These are phyloP conservation scores for Bruguiera gymnorhiza DNA, from an alignment of 345 rosid species.

Conservation along the genomic window DNA sequence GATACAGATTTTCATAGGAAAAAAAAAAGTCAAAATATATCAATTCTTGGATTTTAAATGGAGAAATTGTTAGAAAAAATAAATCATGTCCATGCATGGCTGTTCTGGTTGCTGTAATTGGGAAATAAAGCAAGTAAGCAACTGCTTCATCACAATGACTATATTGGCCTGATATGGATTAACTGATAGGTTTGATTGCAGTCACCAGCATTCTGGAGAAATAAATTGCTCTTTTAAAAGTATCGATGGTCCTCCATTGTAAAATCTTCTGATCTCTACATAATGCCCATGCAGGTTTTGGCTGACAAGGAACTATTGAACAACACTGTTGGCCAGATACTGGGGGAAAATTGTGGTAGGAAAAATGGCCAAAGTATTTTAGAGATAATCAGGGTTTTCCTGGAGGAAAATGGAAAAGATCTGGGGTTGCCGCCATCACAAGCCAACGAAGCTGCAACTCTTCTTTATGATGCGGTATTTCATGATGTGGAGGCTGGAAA, in stretches of 20 bases:
- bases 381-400: constrained; percentile 40
- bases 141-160: neutral
- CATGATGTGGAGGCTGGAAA: constrained; percentile 32
- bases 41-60: neutral
- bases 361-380: constrained; percentile 24
- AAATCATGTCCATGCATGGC: neutral
- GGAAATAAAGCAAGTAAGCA: neutral
- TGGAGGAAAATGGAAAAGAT: constrained; percentile 53
- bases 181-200: neutral
- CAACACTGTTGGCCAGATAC: constrained; percentile 34
- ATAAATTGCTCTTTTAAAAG: neutral
- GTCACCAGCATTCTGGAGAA: neutral
- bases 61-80: neutral
- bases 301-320: constrained; percentile 45
- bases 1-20: neutral
- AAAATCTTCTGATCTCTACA: constrained; percentile 11
- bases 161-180: neutral
- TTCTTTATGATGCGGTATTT: constrained; percentile 56
- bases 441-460: constrained; percentile 50
- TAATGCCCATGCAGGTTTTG: constrained; percentile 47
- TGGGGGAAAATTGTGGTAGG: constrained; percentile 23
- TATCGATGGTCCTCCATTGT: neutral
- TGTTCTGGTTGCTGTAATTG: neutral
- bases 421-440: constrained; percentile 71
- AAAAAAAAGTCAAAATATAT: neutral